Base-by-base conservation (phyloP, 306 rosid genomes). In the Cercis canadensis region DNA sequence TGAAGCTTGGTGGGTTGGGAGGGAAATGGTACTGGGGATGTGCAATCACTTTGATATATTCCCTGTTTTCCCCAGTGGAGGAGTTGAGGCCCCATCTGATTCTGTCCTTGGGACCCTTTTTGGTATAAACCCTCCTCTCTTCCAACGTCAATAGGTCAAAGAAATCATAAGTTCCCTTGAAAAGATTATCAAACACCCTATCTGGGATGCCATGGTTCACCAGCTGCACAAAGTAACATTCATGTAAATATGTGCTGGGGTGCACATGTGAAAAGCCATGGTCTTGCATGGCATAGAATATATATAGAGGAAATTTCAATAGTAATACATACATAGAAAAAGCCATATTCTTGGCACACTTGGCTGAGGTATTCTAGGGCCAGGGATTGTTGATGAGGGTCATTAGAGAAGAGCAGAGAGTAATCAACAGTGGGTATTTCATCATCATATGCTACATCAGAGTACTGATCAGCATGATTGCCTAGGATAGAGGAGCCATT, bases 11-110 rank as follows among this genome's bases (percentile, higher is more conserved):
- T 13, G 82, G 74, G 4, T 72, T 74, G 32, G 82, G 6, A 15
- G 86, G 84, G 67, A 53, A 60, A n/a, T 72, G 83, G 45, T 4
- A 64, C 0, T 56, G 45, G 19, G 89, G 89, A 70, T 87, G 86
- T 4, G 82, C 69, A 7, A 78, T 7, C 34, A 82, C 57, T 59
- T 87, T 84, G 47, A 87, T 62, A 65, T 72, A 72, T 69, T 87
- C 87, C 62, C 89, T 82, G 17, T 84, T 84, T 61, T 84, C 92
- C 3, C 70, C 80, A 2, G 52, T 39, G 21, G 81, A 50, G 1
- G 64, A 66, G 41, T 61, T 70, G n/a, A 32, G 32, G 13, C 11
- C 78, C 87, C 87, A 80, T 50, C 74, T 73, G 13, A 85, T 71
- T 69, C 44, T 67, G 55, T 82, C 83, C 0, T 16, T 62, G 5